Evolutionary conservation across 495 filamentous ascomycete genomes (phyloP), one percentile per base, ranked within the genome.

Genomic region (Lophiostoma macrostomum): DNA sequence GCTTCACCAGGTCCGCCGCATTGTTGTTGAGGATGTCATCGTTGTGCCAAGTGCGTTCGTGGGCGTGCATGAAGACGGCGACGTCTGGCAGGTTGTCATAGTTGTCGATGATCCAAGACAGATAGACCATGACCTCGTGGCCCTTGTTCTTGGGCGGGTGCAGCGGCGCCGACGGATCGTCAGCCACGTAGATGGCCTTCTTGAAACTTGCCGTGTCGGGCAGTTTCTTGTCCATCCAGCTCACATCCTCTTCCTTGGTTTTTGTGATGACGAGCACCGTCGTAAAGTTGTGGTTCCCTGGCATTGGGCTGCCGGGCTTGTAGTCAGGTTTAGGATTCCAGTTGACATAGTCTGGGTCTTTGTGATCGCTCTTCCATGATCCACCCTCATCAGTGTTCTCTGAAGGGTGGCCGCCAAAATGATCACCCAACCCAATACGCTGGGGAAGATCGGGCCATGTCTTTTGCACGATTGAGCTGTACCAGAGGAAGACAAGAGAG

Each of bases 61-160:
- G 83, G 5, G 79, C 73, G 55, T 90, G 86, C 71, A 83, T 83
- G 66, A 90, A 86, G 37, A 87, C 76, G 14, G 78, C 65, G 56
- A 87, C 71, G 50, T 88, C 86, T 5, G 84, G 79, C 3, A 89
- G 70, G 3, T 74, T 50, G 47, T 87, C 76, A 69, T 89, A 90
- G 66, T 83, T 76, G 61, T 88, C 83, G 63, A 86, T 79, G 55
- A 88, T 77, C 58, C 83, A 88, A 40, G 77, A 83, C 44, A 87
- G 70, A 63, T 90, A 90, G 7, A 84, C 74, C 74, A 89, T 83
- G 12, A 83, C 86, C 64, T 91, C 86, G 58, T 88, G 80, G 10
- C 86, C 87, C 66, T 89, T 89, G 59, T 87, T 87, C 56, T 77
- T 76, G 0, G 82, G 84, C 2, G 84, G 80, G 62, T 86, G 83